phyloP scores from a whole-genome alignment of 257 asterid species.

The Hygrophila difformis region DNA sequence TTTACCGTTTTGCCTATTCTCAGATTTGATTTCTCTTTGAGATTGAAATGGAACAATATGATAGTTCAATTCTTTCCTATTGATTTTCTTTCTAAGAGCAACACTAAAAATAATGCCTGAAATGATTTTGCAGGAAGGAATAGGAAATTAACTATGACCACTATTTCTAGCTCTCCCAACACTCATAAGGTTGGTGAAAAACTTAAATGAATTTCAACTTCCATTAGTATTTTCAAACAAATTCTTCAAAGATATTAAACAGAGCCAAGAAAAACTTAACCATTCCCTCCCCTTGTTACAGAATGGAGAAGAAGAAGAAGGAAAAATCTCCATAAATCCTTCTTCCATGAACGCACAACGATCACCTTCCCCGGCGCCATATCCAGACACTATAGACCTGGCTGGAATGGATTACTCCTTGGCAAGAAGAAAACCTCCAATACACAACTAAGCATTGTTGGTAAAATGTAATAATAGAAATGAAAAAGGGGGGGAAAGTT shows the following conservation, averaged over 20 bases:
- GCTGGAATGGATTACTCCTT: conserved; percentile 73
- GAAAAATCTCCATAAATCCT: conserved; percentile 5
- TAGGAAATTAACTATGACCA: conserved; percentile 47
- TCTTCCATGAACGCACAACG: background rate
- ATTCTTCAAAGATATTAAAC: conserved; percentile 9
- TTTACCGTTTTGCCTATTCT: too few species aligned
- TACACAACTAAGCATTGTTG: conserved; percentile 40
- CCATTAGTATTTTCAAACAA: background rate
- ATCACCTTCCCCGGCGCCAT: conserved; percentile 3
- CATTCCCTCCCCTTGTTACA: conserved; percentile 9
- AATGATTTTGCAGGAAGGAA: conserved; percentile 74
- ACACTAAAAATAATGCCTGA: too few species aligned
- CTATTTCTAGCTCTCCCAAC: conserved; percentile 33
- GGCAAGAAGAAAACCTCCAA: conserved; percentile 56
- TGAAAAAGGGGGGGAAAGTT: background rate
- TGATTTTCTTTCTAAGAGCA: too few species aligned
- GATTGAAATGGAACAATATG: too few species aligned
- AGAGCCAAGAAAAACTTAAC: background rate
- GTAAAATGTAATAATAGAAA: background rate
- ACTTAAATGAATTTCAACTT: background rate
- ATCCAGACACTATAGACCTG: conserved; percentile 41
- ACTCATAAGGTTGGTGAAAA: conserved; percentile 53
- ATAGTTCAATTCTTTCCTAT: too few species aligned
- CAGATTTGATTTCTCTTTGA: too few species aligned
- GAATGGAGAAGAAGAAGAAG: conserved; percentile 16